These are phyloP conservation scores for Exidia glandulosa DNA, from an alignment of 768 basidiomycete species.

Conservation along the genomic window DNA sequence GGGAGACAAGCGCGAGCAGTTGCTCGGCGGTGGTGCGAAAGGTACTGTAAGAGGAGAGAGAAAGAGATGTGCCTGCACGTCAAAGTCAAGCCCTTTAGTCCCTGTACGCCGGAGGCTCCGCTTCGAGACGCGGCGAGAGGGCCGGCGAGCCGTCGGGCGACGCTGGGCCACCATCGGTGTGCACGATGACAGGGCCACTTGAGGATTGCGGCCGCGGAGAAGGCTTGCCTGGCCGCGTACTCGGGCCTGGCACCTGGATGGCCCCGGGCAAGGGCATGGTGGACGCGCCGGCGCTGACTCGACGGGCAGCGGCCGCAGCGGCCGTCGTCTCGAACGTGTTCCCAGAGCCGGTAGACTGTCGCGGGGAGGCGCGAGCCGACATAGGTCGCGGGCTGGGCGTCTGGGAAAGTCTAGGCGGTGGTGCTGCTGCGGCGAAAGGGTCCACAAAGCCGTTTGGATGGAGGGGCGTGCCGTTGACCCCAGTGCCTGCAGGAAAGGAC, in stretches of 20 bases:
- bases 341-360: background rate
- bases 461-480: background rate
- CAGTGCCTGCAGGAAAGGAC: background rate
- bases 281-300: no score
- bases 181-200: background rate
- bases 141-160: no score
- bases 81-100: background rate
- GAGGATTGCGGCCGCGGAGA: background rate
- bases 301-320: background rate
- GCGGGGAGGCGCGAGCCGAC: background rate
- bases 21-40: no score
- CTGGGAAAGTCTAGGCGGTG: background rate
- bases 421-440: background rate
- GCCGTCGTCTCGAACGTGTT: background rate
- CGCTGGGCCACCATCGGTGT: background rate
- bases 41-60: no score
- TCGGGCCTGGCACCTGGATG: no score
- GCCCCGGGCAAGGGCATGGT: no score
- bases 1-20: no score
- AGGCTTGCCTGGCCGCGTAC: background rate
- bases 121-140: no score
- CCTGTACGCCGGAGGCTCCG: background rate
- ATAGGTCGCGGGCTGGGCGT: background rate
- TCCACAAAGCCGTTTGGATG: no score
- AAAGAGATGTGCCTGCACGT: background rate